phyloP scores from a whole-genome alignment of 1,139 yeast species.

The Blastobotrys niveus region DNA sequence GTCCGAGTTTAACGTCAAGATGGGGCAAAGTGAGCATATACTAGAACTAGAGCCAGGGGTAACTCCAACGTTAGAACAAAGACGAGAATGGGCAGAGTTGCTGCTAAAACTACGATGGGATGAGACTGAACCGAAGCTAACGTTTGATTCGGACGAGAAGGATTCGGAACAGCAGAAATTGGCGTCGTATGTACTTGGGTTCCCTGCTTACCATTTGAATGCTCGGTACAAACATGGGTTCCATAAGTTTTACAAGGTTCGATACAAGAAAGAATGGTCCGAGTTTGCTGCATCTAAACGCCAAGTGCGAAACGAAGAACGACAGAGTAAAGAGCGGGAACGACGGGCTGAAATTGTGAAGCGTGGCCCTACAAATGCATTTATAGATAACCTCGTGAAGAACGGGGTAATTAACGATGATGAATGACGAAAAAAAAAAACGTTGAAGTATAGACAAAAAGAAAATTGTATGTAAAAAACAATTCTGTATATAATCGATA shows the following conservation, averaged over 20 bases:
- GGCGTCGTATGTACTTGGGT: constrained; percentile 12
- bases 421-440: background rate
- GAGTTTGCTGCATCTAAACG: background rate
- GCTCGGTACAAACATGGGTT: constrained; percentile 6
- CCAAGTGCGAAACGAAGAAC: background rate
- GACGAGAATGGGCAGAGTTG: constrained; percentile 2
- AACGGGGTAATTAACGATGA: constrained; percentile 4
- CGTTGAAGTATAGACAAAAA: background rate
- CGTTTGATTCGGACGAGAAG: background rate
- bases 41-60: background rate
- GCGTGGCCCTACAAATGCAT: constrained; percentile 2
- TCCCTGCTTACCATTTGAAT: constrained; percentile 5
- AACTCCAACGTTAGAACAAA: background rate
- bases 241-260: constrained; percentile 4
- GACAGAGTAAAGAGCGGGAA: background rate
- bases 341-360: background rate
- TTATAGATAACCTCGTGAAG: constrained; percentile 1
- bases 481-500: background rate
- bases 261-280: constrained; percentile 4
- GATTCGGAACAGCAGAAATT: background rate
- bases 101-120: constrained; percentile 8
- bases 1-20: constrained; percentile 2
- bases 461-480: background rate
- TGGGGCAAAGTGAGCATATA: background rate
- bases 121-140: constrained; percentile 1